phyloP scores from a whole-genome alignment of 1,284 basidiomycete species.

The Ustilago cynodontis region DNA sequence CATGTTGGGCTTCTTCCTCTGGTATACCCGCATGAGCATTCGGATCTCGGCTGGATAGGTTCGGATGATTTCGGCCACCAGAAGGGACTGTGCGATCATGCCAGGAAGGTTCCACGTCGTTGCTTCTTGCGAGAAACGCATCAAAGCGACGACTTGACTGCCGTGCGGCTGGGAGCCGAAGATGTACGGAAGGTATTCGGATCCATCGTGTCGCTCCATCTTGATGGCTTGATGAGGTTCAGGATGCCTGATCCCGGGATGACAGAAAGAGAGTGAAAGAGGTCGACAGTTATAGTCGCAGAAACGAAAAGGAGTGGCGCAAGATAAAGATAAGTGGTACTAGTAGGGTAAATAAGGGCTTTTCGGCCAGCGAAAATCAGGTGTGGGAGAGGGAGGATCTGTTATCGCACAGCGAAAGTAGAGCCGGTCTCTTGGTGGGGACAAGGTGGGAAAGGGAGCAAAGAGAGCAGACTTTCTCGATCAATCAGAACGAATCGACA shows the following conservation, averaged over 20 bases:
- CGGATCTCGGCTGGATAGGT: conserved; percentile 44
- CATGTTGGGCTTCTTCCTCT: conserved; percentile 43
- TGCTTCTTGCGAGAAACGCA: conserved; percentile 26
- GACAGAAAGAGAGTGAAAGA: background rate
- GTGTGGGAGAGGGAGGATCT: background rate
- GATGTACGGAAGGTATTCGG: conserved; percentile 26
- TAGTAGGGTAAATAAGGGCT: background rate
- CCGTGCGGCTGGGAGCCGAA: conserved; percentile 22
- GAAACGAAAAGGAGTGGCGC: background rate
- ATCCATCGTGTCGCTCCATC: conserved; percentile 47
- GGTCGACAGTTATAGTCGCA: conserved; percentile 4
- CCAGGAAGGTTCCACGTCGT: conserved; percentile 40
- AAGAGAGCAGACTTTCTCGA: background rate
- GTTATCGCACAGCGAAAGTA: conserved; percentile 16
- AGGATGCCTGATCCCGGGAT: conserved; percentile 2
- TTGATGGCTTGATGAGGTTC: background rate
- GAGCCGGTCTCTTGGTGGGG: conserved; percentile 13
- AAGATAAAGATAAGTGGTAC: background rate
- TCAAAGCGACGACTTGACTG: conserved; percentile 29
- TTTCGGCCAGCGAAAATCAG: conserved; percentile 16
- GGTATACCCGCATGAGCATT: conserved; percentile 24
- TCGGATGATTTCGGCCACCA: conserved; percentile 41
- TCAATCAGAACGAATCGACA: background rate
- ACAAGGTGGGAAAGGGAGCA: background rate
- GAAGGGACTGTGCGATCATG: conserved; percentile 36